Conservation (phyloP, 441 rosid species). For the Gossypium trilobum region DNA sequence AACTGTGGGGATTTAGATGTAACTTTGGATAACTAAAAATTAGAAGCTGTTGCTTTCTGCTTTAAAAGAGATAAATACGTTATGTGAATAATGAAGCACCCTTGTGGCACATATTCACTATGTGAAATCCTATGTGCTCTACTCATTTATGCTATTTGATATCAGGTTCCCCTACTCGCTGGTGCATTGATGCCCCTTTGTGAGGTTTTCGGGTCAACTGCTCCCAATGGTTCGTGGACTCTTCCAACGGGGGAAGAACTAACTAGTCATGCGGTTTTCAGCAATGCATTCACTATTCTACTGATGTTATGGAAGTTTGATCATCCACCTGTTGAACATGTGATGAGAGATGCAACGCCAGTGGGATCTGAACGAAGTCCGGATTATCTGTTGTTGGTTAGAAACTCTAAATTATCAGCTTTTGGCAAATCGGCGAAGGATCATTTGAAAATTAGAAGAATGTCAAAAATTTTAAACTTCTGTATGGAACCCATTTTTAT, state of each 20-base stretch:
- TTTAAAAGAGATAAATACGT: background rate
- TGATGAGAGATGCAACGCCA: conserved; percentile 57
- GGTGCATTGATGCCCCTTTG: conserved; percentile 84
- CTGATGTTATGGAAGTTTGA: conserved; percentile 87
- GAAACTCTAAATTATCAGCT: conserved; percentile 63
- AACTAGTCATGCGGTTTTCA: conserved; percentile 71
- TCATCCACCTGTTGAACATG: conserved; percentile 67
- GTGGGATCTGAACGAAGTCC: conserved; percentile 67
- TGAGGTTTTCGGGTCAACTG: conserved; percentile 79
- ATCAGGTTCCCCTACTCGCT: conserved; percentile 79
- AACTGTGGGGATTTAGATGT: background rate
- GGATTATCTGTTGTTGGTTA: conserved; percentile 67
- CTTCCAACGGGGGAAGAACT: conserved; percentile 73
- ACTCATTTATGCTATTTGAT: conserved; percentile 17
- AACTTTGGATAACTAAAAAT: conserved; percentile 4
- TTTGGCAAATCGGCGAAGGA: conserved; percentile 58
- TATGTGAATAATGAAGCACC: background rate
- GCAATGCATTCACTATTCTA: conserved; percentile 79
- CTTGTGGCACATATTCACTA: background rate
- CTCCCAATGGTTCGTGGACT: conserved; percentile 54
- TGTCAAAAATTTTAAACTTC: conserved; percentile 38
- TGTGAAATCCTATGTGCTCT: conserved; percentile 15
- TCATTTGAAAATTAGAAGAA: conserved; percentile 40
- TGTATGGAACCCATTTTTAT: conserved; percentile 53
- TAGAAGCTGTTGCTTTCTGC: conserved; percentile 4